These are phyloP conservation scores for Rhizopogon vulgaris DNA, from an alignment of 768 basidiomycete species.

Conservation along the genomic window DNA sequence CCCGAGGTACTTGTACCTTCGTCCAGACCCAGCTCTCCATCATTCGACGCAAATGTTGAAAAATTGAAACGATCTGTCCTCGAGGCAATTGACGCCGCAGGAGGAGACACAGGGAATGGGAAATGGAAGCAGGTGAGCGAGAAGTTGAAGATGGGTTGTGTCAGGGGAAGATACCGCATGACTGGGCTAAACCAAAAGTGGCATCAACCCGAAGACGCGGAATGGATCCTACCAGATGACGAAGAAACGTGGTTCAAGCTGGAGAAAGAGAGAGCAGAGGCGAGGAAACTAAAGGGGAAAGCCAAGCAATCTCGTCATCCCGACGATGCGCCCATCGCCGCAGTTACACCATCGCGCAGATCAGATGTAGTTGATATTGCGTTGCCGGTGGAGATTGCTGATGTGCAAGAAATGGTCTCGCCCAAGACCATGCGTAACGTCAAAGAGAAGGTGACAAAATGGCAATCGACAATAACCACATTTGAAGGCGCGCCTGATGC, in stretches of 20 bases:
- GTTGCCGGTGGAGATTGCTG: slow-evolving; percentile 3
- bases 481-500: neutral
- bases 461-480: slow-evolving; percentile 27
- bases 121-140: slow-evolving; percentile 41
- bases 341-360: neutral
- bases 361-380: neutral
- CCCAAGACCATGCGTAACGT: slow-evolving; percentile 22
- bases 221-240: slow-evolving; percentile 36
- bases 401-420: slow-evolving; percentile 12
- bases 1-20: slow-evolving; percentile 27
- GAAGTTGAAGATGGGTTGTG: slow-evolving; percentile 34
- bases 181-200: slow-evolving; percentile 16
- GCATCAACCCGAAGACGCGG: slow-evolving; percentile 17
- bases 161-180: slow-evolving; percentile 29
- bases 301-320: slow-evolving; percentile 9
- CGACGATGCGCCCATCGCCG: neutral
- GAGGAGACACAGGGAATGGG: slow-evolving; percentile 35
- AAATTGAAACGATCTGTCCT: slow-evolving; percentile 28
- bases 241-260: slow-evolving; percentile 45
- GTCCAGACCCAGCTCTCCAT: slow-evolving; percentile 29
- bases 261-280: slow-evolving; percentile 29
- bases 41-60: slow-evolving; percentile 20
- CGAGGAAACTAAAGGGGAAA: slow-evolving; percentile 12
- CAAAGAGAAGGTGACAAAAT: slow-evolving; percentile 29
- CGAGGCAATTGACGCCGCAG: slow-evolving; percentile 29